Conservation (phyloP, 306 rosid species). For the Alnus glutinosa region DNA sequence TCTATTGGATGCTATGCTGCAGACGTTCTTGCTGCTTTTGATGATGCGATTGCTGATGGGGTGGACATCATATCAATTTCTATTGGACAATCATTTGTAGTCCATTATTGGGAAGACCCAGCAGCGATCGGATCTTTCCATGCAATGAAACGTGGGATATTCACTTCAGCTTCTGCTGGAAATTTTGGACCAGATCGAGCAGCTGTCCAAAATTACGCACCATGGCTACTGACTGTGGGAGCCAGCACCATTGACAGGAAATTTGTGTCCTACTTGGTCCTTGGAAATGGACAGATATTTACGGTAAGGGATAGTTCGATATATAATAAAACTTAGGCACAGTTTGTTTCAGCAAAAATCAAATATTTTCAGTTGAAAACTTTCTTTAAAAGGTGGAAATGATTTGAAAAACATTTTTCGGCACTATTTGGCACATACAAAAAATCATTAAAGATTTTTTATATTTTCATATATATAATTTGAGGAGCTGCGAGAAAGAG, state of each 20-base stretch:
- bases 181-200: constrained; percentile 21
- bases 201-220: neutral
- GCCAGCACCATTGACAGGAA: constrained; percentile 28
- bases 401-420: no score
- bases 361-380: no score
- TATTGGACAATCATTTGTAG: neutral
- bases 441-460: no score
- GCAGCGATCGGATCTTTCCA: constrained; percentile 33
- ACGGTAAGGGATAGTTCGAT: constrained; percentile 5
- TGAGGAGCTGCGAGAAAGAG: no score
- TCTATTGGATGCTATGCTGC: constrained; percentile 12
- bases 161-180: constrained; percentile 30
- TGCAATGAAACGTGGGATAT: constrained; percentile 30
- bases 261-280: constrained; percentile 10
- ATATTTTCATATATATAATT: no score
- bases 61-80: constrained; percentile 29
- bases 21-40: constrained; percentile 31
- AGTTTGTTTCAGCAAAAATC: no score
- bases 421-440: no score
- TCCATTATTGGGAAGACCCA: neutral
- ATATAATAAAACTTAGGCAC: no score
- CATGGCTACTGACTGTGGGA: constrained; percentile 30
- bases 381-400: no score
- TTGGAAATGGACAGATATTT: constrained; percentile 21
- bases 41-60: constrained; percentile 40